Base-by-base conservation (phyloP, 805 yeast genomes). In the Zygosaccharomyces bailii region DNA sequence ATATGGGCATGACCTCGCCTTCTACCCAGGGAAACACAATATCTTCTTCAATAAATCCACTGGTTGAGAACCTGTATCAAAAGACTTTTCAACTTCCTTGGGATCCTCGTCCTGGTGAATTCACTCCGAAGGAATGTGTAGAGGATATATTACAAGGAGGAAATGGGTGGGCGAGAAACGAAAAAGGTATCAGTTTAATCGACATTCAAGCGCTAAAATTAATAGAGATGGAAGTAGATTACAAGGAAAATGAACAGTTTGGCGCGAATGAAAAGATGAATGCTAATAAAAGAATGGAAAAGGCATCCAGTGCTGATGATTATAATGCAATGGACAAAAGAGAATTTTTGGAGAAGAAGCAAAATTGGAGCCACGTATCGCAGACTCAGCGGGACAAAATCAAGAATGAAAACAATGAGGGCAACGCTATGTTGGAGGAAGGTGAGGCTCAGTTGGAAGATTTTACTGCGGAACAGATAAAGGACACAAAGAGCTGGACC, bases 101-200 rank as follows among this genome's bases (percentile, higher is more conserved):
- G 88, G 86, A 80, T 49, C 61, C 67, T 21, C 60, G 75, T 35
- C 75, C 76, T 4, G 73, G 75, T 44, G 78, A 85, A 67, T 70
- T 72, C 60, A 70, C 81, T 9, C 91, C 96, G 0, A 74, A 75
- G 39, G 86, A 82, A 46, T 78, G 90, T 50, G 73, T 89, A 8
- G 79, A 80, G 24, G 95, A 87, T 61, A 84, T 90, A 2, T 75
- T 86, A 45, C 73, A 76, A 21, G 84, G 86, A 23, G 85, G 86
- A 1, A 76, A 78, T 41, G 93, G 88, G 2, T 82, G 82, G 82
- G 77, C 74, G 19, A 63, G 59, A 43, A 63, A 64, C 45, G 69
- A 65, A 39, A 63, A 61, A 23, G 68, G 68, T n/a, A 49, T 60
- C n/a, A 56, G 54, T 34, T 34, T 63, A 20, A 58, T 63, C 18